phyloP scores from a whole-genome alignment of 225 moss, liverwort and hornwort species.

The Takakia lepidozioides region DNA sequence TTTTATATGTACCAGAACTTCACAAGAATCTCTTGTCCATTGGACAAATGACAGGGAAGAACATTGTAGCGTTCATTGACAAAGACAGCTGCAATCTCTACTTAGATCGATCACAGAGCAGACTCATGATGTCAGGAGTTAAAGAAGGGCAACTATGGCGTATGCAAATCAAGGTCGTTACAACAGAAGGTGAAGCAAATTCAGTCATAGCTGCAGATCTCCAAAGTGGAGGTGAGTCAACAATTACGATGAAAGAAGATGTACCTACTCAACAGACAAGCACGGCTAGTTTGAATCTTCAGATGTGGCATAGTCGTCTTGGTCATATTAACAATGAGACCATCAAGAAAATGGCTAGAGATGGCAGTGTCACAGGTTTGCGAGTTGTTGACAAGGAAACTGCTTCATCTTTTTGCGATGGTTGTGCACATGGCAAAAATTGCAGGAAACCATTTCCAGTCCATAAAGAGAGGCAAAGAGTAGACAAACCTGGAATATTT shows the following conservation, averaged over 20 bases:
- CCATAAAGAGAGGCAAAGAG: neutral
- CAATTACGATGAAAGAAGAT: neutral
- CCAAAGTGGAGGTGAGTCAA: neutral
- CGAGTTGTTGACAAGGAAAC: neutral
- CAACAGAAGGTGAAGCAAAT: neutral
- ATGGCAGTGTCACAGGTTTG: too few species aligned
- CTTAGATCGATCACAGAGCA: neutral
- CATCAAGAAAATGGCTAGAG: too few species aligned
- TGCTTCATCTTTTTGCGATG: neutral
- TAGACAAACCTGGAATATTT: neutral
- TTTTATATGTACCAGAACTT: neutral
- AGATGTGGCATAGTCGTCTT: too few species aligned
- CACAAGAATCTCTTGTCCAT: neutral
- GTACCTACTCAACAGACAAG: too few species aligned
- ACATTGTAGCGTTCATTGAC: neutral
- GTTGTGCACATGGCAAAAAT: too few species aligned
- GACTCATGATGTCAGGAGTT: neutral
- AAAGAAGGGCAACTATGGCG: neutral
- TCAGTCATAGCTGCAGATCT: neutral
- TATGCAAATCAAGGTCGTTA: neutral
- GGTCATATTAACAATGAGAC: too few species aligned
- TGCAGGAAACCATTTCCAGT: neutral
- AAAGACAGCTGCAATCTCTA: neutral
- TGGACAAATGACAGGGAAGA: neutral
- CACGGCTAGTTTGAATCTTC: too few species aligned